Evolutionary conservation across 192 early-diverging fungal species (phyloP), one percentile per base, ranked within the genome.

Genomic region (Coemansia sp.): DNA sequence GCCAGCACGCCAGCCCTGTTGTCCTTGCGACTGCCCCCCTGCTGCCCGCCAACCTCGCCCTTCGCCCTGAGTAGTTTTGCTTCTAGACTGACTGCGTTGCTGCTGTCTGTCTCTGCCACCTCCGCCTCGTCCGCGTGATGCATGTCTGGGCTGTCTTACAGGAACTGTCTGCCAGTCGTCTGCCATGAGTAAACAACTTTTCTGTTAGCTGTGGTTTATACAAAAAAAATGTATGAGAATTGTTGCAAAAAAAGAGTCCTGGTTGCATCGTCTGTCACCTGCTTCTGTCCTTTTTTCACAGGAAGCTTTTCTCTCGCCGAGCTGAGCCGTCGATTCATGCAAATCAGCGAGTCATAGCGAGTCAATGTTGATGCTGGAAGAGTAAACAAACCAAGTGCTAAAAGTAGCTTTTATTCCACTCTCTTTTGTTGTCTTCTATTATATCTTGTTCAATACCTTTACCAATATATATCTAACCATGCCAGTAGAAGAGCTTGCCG

Each of bases 111-210:
- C 59, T 51, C 51, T 42, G 39, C 25, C 14, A 14, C 70, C 39
- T 21, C 68, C 59, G 9, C 67, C 67, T 20, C 60, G 31, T 17
- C 67, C 60, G n/a, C 53, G 67, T 21, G 29, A 36, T 5, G 39
- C 53, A 32, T 55, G 64, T 23, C 25, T 59, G 30, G 59, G 31
- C 52, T 53, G 71, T 30, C 33, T 72, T 22, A 66, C 65, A 4
- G 80, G 80, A 63, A 82, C 74, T 17, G 80, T 82, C 57, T 76
- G 74, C 80, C 80, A 82, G 27, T 74, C 74, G 71, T 82, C 80
- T 54, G 30, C 76, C 63, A 78, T 69, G 21, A 29, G 29, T 14
- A 4, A 14, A 10, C 39, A 14, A 1, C 11, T 3, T 46, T 46
- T 21, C 30, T 14, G 17, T 51, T 54, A 42, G 42, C 23, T 51